A percentile compares a stretch with the other conserved stretches of the same genome.
phyloP scores from a whole-genome alignment of 495 filamentous ascomycete species.

The Cercophora newfieldiana region DNA sequence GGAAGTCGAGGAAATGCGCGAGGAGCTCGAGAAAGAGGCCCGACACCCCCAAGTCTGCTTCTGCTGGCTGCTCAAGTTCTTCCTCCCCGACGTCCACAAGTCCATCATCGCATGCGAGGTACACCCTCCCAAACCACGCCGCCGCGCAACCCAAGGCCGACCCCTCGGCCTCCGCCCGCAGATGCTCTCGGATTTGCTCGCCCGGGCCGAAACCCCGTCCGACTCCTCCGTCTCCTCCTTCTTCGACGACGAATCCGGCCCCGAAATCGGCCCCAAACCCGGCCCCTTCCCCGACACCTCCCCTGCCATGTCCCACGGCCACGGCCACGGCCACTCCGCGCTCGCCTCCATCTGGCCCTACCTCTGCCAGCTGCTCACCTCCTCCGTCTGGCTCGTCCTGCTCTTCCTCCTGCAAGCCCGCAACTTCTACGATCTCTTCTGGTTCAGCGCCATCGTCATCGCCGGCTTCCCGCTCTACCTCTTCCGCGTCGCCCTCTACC shows the following conservation, averaged over 20 bases:
- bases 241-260: too few relatives aligned
- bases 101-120: background rate
- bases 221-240: background rate
- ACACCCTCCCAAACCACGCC: background rate
- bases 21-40: background rate
- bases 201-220: background rate
- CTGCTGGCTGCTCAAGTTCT: conserved; percentile 24
- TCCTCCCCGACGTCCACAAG: conserved; percentile 17
- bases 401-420: conserved; percentile 24
- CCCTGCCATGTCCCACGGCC: conserved; percentile 7
- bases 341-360: conserved; percentile 1
- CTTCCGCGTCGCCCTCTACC: background rate
- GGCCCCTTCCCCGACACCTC: background rate
- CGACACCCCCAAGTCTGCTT: conserved; percentile 21
- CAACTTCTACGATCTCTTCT: conserved; percentile 13
- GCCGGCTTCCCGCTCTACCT: conserved; percentile 10
- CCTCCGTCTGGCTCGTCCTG: conserved; percentile 21
- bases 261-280: background rate
- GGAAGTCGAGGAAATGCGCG: background rate
- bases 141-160: conserved; percentile 12
- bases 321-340: conserved; percentile 27
- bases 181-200: background rate
- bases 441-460: conserved; percentile 6
- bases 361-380: conserved; percentile 25
- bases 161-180: too few relatives aligned